These are phyloP conservation scores for Leersia perrieri DNA, from an alignment of 176 grass and related monocot species.

Conservation along the genomic window DNA sequence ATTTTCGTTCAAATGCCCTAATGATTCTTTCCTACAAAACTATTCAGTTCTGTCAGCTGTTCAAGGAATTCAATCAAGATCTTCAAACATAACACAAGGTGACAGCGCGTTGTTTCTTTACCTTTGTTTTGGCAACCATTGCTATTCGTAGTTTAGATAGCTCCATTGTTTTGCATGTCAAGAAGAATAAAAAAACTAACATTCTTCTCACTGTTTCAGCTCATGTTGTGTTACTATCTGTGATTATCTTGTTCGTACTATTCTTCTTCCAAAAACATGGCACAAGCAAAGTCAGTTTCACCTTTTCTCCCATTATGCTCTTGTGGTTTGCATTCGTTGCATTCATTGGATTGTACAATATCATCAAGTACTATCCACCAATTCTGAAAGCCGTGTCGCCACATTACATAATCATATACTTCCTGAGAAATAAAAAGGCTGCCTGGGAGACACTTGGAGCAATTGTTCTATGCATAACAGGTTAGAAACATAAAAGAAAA, in stretches of 20 bases:
- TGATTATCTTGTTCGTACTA: conserved; percentile 55
- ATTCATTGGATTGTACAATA: conserved; percentile 64
- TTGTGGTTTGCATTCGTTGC: conserved; percentile 54
- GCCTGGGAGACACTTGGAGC: conserved; percentile 76
- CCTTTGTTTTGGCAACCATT: not conserved
- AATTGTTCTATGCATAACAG: conserved; percentile 74
- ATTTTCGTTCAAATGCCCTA: not conserved
- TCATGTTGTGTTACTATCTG: conserved; percentile 59
- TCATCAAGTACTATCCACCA: conserved; percentile 63
- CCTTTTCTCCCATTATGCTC: conserved; percentile 79
- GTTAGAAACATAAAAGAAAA: conserved; percentile 22
- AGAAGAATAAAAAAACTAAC: not conserved
- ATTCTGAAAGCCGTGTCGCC: conserved; percentile 63
- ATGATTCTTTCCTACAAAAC: not conserved
- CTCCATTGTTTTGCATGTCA: not conserved
- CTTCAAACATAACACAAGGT: conserved; percentile 65
- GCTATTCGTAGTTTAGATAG: not conserved
- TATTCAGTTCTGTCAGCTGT: conserved; percentile 76
- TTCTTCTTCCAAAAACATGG: conserved; percentile 65
- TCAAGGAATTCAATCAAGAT: conserved; percentile 87
- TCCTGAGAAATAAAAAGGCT: conserved; percentile 44
- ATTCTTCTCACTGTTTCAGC: conserved; percentile 40
- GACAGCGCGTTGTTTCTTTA: conserved; percentile 7
- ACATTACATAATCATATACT: conserved; percentile 57
- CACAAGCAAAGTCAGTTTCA: conserved; percentile 75